Percentiles rank a stretch among this genome's conserved stretches.
Evolutionary conservation across 1,284 basidiomycete species (phyloP).

Genomic region (Rhodotorula sp.): DNA sequence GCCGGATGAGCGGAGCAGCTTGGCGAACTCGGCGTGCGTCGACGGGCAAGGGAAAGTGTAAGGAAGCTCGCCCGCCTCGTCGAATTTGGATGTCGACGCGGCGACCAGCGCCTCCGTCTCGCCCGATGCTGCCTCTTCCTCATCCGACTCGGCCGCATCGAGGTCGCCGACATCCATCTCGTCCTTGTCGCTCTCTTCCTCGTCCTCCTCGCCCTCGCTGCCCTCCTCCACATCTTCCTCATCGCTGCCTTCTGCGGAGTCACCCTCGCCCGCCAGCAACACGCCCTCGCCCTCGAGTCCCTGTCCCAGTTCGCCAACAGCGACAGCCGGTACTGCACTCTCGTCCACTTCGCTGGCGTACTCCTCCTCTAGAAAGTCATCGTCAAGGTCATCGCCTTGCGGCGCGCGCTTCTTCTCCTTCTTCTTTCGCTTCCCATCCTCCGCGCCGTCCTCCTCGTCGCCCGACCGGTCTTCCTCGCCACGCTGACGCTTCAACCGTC

Average conservation of each 20-base stretch:
- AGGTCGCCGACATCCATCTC: constrained; percentile 47
- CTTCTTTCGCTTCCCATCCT: constrained; percentile 49
- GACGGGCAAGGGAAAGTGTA: constrained; percentile 73
- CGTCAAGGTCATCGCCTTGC: constrained; percentile 80
- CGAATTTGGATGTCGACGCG: neutral
- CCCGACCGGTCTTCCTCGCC: constrained; percentile 59
- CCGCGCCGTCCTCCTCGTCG: constrained; percentile 56
- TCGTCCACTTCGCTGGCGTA: constrained; percentile 42
- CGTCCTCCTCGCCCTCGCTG: constrained; percentile 28
- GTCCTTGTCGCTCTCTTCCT: constrained; percentile 45
- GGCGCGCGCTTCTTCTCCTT: constrained; percentile 55
- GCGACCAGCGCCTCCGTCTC: constrained; percentile 41
- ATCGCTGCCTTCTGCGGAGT: constrained; percentile 43
- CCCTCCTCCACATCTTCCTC: constrained; percentile 44
- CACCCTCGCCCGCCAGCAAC: constrained; percentile 39
- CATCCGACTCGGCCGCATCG: constrained; percentile 48
- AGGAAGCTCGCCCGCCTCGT: constrained; percentile 31
- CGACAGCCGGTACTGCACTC: constrained; percentile 31
- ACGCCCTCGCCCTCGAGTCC: constrained; percentile 19
- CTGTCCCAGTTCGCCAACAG: constrained; percentile 7
- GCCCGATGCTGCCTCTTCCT: constrained; percentile 44
- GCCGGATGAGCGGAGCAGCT: constrained; percentile 63
- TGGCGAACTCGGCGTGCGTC: constrained; percentile 82
- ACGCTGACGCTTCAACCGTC: constrained; percentile 78
- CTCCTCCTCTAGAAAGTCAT: constrained; percentile 65